Evolutionary conservation across 768 basidiomycete species (phyloP).

Genomic region (Fomitopsis pulvina): DNA sequence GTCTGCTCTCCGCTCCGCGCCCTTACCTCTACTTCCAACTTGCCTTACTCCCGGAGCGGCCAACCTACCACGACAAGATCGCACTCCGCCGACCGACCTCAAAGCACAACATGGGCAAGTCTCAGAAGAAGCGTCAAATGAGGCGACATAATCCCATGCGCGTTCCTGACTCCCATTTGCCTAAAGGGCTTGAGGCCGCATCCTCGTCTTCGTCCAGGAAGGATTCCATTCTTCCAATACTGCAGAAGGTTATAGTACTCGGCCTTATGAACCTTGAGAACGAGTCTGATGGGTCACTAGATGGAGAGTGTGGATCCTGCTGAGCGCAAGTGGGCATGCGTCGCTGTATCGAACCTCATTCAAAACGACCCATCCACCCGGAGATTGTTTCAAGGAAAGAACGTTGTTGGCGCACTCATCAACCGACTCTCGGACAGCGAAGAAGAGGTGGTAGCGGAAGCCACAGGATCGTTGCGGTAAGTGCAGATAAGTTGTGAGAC

Average conservation of each 20-base stretch:
- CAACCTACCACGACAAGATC: not conserved
- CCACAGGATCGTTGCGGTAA: slow-evolving; percentile 80
- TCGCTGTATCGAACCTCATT: slow-evolving; percentile 91
- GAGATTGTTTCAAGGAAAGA: slow-evolving; percentile 83
- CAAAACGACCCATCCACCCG: slow-evolving; percentile 93
- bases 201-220: slow-evolving; percentile 68
- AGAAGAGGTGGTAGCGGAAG: slow-evolving; percentile 88
- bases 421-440: slow-evolving; percentile 82
- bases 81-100: not conserved
- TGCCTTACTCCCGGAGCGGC: not conserved
- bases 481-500: not conserved
- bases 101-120: slow-evolving; percentile 69
- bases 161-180: slow-evolving; percentile 88
- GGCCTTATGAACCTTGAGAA: not conserved
- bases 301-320: slow-evolving; percentile 69
- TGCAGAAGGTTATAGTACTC: slow-evolving; percentile 67
- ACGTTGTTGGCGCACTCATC: slow-evolving; percentile 82
- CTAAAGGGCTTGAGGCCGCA: slow-evolving; percentile 72
- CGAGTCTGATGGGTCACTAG: slow-evolving; percentile 28
- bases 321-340: slow-evolving; percentile 94
- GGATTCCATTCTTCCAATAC: slow-evolving; percentile 77
- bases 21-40: not conserved
- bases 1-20: not conserved
- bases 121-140: slow-evolving; percentile 81
- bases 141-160: slow-evolving; percentile 90